Percentiles rank a stretch among this genome's conserved stretches.
These are phyloP conservation scores for Kwoniella pini DNA, from an alignment of 768 basidiomycete species.

Conservation along the genomic window DNA sequence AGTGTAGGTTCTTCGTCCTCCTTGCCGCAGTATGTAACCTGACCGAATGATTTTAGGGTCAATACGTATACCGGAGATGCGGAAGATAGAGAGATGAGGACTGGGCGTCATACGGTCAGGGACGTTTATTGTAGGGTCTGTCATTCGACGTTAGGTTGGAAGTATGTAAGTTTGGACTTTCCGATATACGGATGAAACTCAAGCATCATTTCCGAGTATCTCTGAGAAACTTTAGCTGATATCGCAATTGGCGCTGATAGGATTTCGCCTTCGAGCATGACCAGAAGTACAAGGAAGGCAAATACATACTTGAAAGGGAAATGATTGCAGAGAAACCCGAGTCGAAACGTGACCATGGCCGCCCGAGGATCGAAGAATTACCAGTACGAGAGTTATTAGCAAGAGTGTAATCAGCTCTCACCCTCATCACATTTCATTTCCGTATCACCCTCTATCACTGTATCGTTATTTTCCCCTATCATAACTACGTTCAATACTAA, in stretches of 20 bases:
- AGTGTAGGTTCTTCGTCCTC: conserved; percentile 67
- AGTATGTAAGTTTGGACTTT: conserved; percentile 70
- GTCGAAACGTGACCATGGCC: conserved; percentile 19
- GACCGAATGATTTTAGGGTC: conserved; percentile 61
- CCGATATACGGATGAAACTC: not conserved
- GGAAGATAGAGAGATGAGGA: conserved; percentile 92
- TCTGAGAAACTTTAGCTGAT: too few relatives aligned
- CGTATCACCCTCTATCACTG: not conserved
- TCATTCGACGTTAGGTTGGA: conserved; percentile 85
- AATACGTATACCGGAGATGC: conserved; percentile 88
- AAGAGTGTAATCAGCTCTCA: conserved; percentile 14
- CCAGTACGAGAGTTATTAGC: conserved; percentile 26
- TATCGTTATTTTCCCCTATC: not conserved
- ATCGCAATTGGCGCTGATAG: conserved; percentile 59
- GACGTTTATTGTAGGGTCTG: conserved; percentile 95
- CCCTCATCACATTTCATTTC: not conserved
- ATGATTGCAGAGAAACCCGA: conserved; percentile 45
- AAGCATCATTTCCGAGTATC: too few relatives aligned
- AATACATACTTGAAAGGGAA: conserved; percentile 88
- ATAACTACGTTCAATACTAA: not conserved
- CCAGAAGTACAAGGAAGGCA: conserved; percentile 98
- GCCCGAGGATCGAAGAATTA: conserved; percentile 38
- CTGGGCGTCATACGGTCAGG: conserved; percentile 91
- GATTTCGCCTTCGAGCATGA: conserved; percentile 84
- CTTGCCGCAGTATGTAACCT: not conserved